phyloP scores from a whole-genome alignment of 2,329 filamentous ascomycete genomes.

The Conoideocrella luteorostrata region DNA sequence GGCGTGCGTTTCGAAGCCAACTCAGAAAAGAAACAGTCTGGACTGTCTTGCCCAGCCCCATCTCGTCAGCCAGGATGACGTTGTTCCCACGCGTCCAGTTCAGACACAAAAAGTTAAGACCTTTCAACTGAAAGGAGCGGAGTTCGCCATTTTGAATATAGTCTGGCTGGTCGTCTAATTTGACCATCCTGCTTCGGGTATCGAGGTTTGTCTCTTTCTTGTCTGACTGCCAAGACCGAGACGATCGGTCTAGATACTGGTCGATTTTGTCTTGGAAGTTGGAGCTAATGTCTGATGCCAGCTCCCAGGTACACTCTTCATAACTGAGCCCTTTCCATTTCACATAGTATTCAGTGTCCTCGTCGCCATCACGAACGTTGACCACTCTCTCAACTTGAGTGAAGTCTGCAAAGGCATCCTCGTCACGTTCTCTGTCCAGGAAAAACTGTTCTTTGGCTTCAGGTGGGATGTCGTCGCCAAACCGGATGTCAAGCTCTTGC shows the following conservation, averaged over 20 bases:
- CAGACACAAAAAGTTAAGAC: slow-evolving; percentile 89
- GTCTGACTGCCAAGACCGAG: slow-evolving; percentile 75
- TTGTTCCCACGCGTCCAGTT: slow-evolving; percentile 95
- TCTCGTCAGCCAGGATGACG: slow-evolving; percentile 95
- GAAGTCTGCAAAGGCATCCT: slow-evolving; percentile 83
- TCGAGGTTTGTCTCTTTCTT: slow-evolving; percentile 67
- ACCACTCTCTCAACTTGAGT: slow-evolving; percentile 92
- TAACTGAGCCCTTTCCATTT: slow-evolving; percentile 97
- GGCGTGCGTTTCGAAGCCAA: slow-evolving; percentile 85
- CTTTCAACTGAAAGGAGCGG: slow-evolving; percentile 87
- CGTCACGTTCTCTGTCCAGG: slow-evolving; percentile 86
- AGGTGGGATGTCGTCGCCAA: slow-evolving; percentile 68
- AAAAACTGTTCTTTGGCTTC: slow-evolving; percentile 92
- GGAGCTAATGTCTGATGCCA: slow-evolving; percentile 64
- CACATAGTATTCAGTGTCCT: slow-evolving; percentile 81
- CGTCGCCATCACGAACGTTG: slow-evolving; percentile 70
- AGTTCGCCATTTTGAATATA: slow-evolving; percentile 83
- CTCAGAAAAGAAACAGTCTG: slow-evolving; percentile 96
- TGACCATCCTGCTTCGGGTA: slow-evolving; percentile 68
- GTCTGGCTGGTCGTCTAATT: slow-evolving; percentile 71
- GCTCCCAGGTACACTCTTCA: slow-evolving; percentile 92
- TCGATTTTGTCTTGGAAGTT: slow-evolving; percentile 88
- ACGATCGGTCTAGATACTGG: slow-evolving; percentile 77
- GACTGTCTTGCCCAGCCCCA: slow-evolving; percentile 97
- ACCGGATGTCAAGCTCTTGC: slow-evolving; percentile 70